Evolutionary conservation across 345 rosid genomes (phyloP).

Genomic region (Dipteronia sinensis): DNA sequence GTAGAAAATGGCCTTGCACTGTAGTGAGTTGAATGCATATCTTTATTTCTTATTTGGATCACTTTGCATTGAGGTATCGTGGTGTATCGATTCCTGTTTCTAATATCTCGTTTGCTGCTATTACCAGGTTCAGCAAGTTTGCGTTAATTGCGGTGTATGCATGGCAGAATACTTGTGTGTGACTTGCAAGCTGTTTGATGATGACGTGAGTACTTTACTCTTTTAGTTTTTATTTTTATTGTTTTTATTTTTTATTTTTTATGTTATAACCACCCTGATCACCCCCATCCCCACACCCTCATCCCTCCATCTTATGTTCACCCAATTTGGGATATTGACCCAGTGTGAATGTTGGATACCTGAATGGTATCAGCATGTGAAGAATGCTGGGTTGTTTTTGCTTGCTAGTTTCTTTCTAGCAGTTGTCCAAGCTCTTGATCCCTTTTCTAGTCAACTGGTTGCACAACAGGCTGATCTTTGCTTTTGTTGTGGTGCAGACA

Average conservation of each 20-base stretch:
- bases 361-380: background rate
- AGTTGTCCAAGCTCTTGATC: background rate
- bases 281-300: background rate
- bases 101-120: slow-evolving; percentile 20
- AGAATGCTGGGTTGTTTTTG: background rate
- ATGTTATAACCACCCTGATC: background rate
- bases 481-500: slow-evolving; percentile 46
- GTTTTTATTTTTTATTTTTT: background rate
- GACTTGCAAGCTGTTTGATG: slow-evolving; percentile 82
- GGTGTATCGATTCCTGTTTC: background rate
- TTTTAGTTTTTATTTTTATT: background rate
- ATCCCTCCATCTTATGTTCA: too few species aligned
- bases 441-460: background rate
- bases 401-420: background rate
- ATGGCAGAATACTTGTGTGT: slow-evolving; percentile 84
- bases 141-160: slow-evolving; percentile 78
- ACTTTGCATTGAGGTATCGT: background rate
- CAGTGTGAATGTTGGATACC: background rate
- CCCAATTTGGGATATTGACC: too few species aligned
- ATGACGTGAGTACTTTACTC: slow-evolving; percentile 60
- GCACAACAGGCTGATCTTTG: background rate
- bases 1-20: background rate
- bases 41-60: background rate
- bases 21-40: background rate
- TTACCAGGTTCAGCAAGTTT: slow-evolving; percentile 62